These are phyloP conservation scores for Chlorella sp. DNA, from an alignment of 139 green algal genomes.

Conservation along the genomic window DNA sequence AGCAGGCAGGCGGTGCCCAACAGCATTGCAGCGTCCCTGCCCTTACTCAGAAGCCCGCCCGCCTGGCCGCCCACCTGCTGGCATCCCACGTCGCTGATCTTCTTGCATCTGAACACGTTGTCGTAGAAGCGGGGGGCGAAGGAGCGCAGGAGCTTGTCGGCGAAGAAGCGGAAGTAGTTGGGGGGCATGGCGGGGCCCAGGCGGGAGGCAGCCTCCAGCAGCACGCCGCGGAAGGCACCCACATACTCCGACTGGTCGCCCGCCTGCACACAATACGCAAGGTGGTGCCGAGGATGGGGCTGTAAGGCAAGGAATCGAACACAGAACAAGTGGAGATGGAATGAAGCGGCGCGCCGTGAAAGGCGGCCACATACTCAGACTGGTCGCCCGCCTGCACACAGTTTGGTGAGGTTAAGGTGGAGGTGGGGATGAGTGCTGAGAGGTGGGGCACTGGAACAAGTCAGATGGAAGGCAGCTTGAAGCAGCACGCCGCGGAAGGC, in stretches of 20 bases:
- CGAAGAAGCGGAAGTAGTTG: slow-evolving; percentile 92
- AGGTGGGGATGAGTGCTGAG: not conserved
- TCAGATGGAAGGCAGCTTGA: slow-evolving; percentile 65
- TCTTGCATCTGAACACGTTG: slow-evolving; percentile 64
- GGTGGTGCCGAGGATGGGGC: not conserved
- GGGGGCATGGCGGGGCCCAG: slow-evolving; percentile 72
- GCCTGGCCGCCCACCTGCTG: slow-evolving; percentile 38
- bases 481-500: slow-evolving; percentile 64
- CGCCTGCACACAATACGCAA: slow-evolving; percentile 50
- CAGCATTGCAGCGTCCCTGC: not conserved
- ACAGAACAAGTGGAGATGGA: no score
- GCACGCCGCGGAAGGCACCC: slow-evolving; percentile 56
- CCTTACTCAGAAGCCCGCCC: not conserved
- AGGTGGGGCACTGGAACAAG: no score
- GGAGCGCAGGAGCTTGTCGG: slow-evolving; percentile 91
- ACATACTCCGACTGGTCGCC: slow-evolving; percentile 93
- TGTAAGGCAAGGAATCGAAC: not conserved
- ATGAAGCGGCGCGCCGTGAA: no score
- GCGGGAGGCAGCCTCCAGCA: slow-evolving; percentile 65
- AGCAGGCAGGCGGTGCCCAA: no score
- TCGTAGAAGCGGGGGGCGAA: slow-evolving; percentile 87
- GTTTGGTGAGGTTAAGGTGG: no score
- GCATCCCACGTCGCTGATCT: slow-evolving; percentile 59
- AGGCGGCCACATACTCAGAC: no score
- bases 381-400: not conserved